phyloP scores from a whole-genome alignment of 768 basidiomycete genomes.

The Phlebiopsis flavidoalba region DNA sequence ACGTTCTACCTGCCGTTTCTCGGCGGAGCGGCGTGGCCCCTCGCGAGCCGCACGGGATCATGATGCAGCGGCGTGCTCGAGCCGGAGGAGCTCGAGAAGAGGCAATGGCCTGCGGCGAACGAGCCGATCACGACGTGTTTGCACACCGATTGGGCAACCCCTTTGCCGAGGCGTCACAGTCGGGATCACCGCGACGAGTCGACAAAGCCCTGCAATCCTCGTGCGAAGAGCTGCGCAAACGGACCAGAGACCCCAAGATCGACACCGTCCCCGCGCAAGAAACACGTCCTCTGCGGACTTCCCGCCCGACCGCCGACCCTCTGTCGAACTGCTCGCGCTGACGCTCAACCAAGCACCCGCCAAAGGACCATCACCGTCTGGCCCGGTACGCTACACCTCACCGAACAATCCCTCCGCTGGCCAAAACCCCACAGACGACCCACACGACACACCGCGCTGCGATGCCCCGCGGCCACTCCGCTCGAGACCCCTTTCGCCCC shows the following conservation, averaged over 20 bases:
- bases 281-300: background rate
- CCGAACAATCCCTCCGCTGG: constrained; percentile 26
- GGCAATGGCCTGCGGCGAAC: constrained; percentile 53
- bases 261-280: constrained; percentile 49
- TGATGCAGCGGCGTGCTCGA: constrained; percentile 76
- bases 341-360: constrained; percentile 55
- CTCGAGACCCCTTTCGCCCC: constrained; percentile 37
- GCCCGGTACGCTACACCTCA: constrained; percentile 65
- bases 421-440: constrained; percentile 10
- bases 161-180: constrained; percentile 69
- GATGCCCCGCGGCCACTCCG: constrained; percentile 18
- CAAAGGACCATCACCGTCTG: constrained; percentile 55
- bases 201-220: constrained; percentile 27
- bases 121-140: constrained; percentile 76
- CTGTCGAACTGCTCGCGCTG: constrained; percentile 47
- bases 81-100: constrained; percentile 60
- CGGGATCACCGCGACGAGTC: constrained; percentile 46
- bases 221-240: constrained; percentile 37
- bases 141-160: constrained; percentile 60
- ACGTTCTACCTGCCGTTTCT: constrained; percentile 80
- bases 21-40: constrained; percentile 67
- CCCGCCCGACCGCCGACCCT: constrained; percentile 50
- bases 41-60: constrained; percentile 68
- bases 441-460: constrained; percentile 22
- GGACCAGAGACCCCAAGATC: constrained; percentile 49